Evolutionary conservation across 768 basidiomycete species (phyloP).

Genomic region (Austroboletus eburneus): DNA sequence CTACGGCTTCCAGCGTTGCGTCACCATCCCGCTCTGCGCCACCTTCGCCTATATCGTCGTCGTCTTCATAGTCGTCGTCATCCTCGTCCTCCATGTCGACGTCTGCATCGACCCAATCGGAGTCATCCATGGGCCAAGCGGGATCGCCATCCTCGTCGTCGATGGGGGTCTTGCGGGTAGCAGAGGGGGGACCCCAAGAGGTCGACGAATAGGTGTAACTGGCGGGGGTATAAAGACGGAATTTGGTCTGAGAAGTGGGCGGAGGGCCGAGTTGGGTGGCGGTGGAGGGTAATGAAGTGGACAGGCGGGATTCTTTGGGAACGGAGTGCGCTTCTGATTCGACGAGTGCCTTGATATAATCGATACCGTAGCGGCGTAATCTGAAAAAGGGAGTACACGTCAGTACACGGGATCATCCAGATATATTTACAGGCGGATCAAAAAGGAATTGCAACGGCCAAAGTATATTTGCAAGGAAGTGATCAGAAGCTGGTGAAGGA

Average conservation of each 20-base stretch:
- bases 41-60: constrained; percentile 17
- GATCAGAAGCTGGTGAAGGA: constrained; percentile 7
- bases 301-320: neutral
- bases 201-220: constrained; percentile 30
- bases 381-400: constrained; percentile 8
- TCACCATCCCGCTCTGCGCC: constrained; percentile 16
- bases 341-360: constrained; percentile 32
- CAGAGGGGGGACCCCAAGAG: constrained; percentile 15
- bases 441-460: neutral
- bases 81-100: constrained; percentile 32
- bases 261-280: neutral
- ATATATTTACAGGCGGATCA: constrained; percentile 9
- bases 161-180: constrained; percentile 7
- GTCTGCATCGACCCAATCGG: constrained; percentile 25
- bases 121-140: constrained; percentile 20
- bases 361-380: constrained; percentile 29
- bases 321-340: constrained; percentile 23
- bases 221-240: constrained; percentile 31
- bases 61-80: constrained; percentile 30
- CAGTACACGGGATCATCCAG: constrained; percentile 7
- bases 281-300: neutral
- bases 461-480: constrained; percentile 1
- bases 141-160: constrained; percentile 21
- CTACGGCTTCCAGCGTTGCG: constrained; percentile 11
- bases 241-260: constrained; percentile 24